Evolutionary conservation across 148 eudicot species (phyloP).

Genomic region (Cornus controversa): DNA sequence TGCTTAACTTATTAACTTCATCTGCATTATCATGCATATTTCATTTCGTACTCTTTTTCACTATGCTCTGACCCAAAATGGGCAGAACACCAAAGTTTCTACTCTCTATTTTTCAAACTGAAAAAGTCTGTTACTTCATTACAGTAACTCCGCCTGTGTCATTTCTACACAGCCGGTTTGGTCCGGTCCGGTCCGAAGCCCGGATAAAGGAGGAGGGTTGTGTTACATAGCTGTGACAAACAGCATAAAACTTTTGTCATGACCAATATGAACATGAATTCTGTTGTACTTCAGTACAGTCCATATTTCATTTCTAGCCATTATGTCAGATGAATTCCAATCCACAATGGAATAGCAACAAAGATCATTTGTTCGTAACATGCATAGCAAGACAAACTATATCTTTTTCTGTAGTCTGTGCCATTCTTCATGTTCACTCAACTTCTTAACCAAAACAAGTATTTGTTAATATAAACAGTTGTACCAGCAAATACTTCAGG

Average conservation of each 20-base stretch:
- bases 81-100: too few species aligned
- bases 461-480: slow-evolving; percentile 1
- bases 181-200: too few species aligned
- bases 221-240: too few species aligned
- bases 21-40: too few species aligned
- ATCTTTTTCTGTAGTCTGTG: background rate
- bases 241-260: too few species aligned
- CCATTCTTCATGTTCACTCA: background rate
- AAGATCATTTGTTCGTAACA: background rate
- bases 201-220: too few species aligned
- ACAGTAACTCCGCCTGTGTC: background rate
- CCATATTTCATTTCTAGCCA: background rate
- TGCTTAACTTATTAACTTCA: too few species aligned
- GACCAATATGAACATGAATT: too few species aligned
- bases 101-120: too few species aligned
- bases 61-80: background rate
- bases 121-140: background rate
- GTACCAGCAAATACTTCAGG: background rate
- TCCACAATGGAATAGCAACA: background rate
- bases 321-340: background rate
- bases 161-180: too few species aligned
- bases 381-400: background rate
- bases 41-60: too few species aligned
- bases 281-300: background rate
- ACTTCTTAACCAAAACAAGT: background rate